Conservation (phyloP, 352 stramenopile genomes). For the Hyaloperonospora arabidopsidis region DNA sequence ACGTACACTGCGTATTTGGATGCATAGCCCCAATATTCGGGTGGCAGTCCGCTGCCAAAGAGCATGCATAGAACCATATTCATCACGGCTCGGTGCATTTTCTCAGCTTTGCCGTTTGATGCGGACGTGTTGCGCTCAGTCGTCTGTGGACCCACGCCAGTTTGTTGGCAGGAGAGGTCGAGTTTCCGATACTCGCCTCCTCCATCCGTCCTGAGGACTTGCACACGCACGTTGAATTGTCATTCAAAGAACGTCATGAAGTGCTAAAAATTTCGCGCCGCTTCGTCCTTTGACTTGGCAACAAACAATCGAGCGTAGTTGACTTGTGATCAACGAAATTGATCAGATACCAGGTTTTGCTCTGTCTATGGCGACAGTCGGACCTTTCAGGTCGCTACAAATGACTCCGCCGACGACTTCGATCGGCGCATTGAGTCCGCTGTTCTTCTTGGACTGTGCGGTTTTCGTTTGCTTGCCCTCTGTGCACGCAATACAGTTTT, state of each 20-base stretch:
- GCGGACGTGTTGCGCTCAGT: too few relatives aligned
- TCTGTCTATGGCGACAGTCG: slow-evolving; percentile 1
- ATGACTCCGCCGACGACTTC: not conserved
- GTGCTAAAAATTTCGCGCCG: slow-evolving; percentile 6
- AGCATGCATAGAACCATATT: too few relatives aligned
- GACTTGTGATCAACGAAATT: slow-evolving; percentile 16
- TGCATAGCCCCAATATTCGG: too few relatives aligned
- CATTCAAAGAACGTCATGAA: slow-evolving; percentile 11
- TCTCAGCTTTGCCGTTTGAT: too few relatives aligned
- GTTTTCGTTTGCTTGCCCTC: not conserved
- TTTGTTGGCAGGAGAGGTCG: too few relatives aligned
- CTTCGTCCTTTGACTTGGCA: slow-evolving; percentile 8
- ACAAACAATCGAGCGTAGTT: slow-evolving; percentile 15
- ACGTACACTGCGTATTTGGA: too few relatives aligned
- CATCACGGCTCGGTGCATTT: too few relatives aligned
- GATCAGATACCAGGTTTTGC: slow-evolving; percentile 13
- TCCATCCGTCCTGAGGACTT: not conserved
- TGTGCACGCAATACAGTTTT: not conserved
- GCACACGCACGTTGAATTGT: slow-evolving; percentile 5
- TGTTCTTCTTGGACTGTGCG: not conserved
- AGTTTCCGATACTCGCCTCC: too few relatives aligned
- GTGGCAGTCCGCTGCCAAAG: too few relatives aligned
- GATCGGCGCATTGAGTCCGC: not conserved
- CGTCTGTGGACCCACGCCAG: too few relatives aligned
- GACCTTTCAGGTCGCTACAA: slow-evolving; percentile 1